Evolutionary conservation across 345 rosid genomes (phyloP).

Genomic region (Murraya koenigii): DNA sequence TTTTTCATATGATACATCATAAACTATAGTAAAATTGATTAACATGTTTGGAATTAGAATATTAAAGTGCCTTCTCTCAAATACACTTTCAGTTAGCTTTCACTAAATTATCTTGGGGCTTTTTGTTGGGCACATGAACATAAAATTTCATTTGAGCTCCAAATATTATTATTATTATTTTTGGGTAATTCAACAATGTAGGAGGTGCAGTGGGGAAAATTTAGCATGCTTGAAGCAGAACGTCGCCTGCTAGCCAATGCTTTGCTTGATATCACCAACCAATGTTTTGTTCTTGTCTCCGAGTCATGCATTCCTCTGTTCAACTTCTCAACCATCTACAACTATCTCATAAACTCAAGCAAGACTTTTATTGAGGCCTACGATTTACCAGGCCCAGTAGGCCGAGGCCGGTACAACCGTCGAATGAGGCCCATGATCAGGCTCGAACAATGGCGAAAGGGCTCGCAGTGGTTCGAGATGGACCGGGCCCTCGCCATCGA

Average conservation of each 20-base stretch:
- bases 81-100: too few species aligned
- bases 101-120: neutral
- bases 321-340: slow-evolving; percentile 66
- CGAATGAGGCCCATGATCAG: slow-evolving; percentile 48
- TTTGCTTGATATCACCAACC: slow-evolving; percentile 55
- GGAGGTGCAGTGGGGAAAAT: slow-evolving; percentile 70
- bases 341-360: slow-evolving; percentile 49
- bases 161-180: too few species aligned
- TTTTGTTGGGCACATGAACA: too few species aligned
- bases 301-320: slow-evolving; percentile 83
- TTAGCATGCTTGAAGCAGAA: slow-evolving; percentile 77
- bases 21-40: too few species aligned
- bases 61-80: too few species aligned
- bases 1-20: too few species aligned
- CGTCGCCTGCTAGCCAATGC: slow-evolving; percentile 80
- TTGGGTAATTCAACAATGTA: slow-evolving; percentile 19
- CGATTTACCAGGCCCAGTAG: slow-evolving; percentile 52
- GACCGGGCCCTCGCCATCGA: slow-evolving; percentile 61
- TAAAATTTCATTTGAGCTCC: too few species aligned
- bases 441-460: slow-evolving; percentile 67
- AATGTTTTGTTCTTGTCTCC: slow-evolving; percentile 79
- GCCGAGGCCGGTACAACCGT: slow-evolving; percentile 63
- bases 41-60: too few species aligned
- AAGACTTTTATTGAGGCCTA: slow-evolving; percentile 45
- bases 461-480: slow-evolving; percentile 88